These are phyloP conservation scores for Skeletonema marinoi DNA, from an alignment of 108 stramenopile genomes.

Conservation along the genomic window DNA sequence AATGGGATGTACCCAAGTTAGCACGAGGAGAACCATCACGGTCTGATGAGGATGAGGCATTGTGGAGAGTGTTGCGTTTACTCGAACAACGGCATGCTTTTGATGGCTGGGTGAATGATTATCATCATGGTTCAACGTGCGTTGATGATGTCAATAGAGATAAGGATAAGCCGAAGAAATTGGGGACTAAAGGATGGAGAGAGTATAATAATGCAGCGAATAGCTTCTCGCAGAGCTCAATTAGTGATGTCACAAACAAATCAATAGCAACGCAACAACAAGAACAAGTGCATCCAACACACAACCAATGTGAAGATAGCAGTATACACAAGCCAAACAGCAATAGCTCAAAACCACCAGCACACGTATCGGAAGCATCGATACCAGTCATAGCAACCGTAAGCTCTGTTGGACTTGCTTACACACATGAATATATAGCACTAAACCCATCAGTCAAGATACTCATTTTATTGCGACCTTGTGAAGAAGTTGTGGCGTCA, in stretches of 20 bases:
- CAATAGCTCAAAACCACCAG: not conserved
- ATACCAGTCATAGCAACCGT: not conserved
- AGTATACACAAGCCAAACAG: not conserved
- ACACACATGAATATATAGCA: not conserved
- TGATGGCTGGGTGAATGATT: conserved; percentile 9
- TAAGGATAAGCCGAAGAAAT: not conserved
- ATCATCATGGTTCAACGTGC: not conserved
- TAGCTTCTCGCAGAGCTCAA: not conserved
- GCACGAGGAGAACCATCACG: conserved; percentile 5
- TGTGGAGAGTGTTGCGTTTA: conserved; percentile 9
- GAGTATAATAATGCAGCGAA: not conserved
- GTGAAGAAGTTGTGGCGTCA: conserved; percentile 8
- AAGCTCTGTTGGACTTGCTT: not conserved
- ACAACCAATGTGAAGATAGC: not conserved
- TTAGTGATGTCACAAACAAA: no score
- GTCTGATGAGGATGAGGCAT: conserved; percentile 8
- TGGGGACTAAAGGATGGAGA: not conserved
- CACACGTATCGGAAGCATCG: not conserved
- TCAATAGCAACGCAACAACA: not conserved
- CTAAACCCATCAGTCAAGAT: not conserved
- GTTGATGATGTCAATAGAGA: not conserved
- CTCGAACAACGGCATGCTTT: conserved; percentile 1
- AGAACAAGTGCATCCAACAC: not conserved
- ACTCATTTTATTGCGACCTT: conserved; percentile 5
- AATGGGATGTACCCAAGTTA: conserved; percentile 8